Evolutionary conservation across 768 basidiomycete genomes (phyloP).

Genomic region (Hortiboletus flavorubellus): DNA sequence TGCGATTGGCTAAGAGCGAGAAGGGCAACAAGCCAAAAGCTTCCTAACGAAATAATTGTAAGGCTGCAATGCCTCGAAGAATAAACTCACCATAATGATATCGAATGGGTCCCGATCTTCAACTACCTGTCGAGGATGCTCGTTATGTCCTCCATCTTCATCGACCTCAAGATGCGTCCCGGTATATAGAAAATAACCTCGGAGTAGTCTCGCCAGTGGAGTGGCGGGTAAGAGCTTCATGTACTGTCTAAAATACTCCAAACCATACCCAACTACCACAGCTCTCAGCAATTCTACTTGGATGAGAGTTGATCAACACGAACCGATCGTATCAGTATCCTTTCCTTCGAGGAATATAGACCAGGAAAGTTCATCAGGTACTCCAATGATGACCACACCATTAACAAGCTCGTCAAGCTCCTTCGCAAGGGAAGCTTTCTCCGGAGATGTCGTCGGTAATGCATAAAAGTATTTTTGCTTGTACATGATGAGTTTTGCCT

Average conservation of each 20-base stretch:
- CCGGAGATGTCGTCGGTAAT: constrained; percentile 43
- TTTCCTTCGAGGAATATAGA: constrained; percentile 66
- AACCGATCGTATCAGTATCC: constrained; percentile 67
- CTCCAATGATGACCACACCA: constrained; percentile 71
- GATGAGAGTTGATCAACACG: constrained; percentile 22
- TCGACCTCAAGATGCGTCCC: constrained; percentile 44
- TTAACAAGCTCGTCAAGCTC: constrained; percentile 71
- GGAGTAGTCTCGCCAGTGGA: constrained; percentile 53
- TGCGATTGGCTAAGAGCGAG: constrained; percentile 64
- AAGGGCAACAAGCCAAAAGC: constrained; percentile 47
- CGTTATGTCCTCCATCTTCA: constrained; percentile 22
- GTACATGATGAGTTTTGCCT: constrained; percentile 69
- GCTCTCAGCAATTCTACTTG: background rate
- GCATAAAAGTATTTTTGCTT: constrained; percentile 60
- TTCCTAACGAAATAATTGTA: constrained; percentile 41
- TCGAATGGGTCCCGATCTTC: constrained; percentile 55
- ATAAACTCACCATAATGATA: constrained; percentile 52
- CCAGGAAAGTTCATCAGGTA: constrained; percentile 86
- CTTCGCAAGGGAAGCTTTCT: constrained; percentile 47
- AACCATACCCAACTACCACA: constrained; percentile 58
- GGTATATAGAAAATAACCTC: constrained; percentile 66
- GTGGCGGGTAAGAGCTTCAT: constrained; percentile 61
- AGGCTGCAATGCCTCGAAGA: background rate
- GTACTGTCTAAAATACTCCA: constrained; percentile 54
- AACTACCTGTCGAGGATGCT: constrained; percentile 2